A percentile compares a stretch with the other conserved stretches of the same genome.
Conservation (phyloP, 495 filamentous ascomycete species). For the Chaetomium cochliodes region DNA sequence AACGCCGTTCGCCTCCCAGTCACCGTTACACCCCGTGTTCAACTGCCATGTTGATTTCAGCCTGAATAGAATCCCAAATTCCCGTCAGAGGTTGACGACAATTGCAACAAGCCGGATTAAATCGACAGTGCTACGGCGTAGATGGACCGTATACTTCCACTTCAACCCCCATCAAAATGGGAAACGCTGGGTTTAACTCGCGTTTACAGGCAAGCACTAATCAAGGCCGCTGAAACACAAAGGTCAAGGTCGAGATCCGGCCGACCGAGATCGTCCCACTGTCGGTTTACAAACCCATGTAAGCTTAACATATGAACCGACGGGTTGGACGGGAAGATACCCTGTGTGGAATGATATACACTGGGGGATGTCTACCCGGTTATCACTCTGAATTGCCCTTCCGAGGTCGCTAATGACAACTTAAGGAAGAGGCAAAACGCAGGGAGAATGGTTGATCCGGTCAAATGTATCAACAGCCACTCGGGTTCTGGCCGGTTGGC, state of each 20-base stretch:
- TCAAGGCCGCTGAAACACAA: too few relatives aligned
- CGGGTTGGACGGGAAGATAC: constrained; percentile 15
- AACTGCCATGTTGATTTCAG: constrained; percentile 23
- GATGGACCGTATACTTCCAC: not conserved
- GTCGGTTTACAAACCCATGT: not conserved
- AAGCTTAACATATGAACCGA: not conserved
- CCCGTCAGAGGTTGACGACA: constrained; percentile 6
- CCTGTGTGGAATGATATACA: constrained; percentile 21
- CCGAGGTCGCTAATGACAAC: constrained; percentile 2
- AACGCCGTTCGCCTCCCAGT: constrained; percentile 4
- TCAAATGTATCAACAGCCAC: not conserved
- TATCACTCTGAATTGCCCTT: not conserved
- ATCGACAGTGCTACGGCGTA: not conserved
- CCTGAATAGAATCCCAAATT: constrained; percentile 23
- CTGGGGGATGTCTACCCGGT: not conserved
- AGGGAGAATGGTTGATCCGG: not conserved
- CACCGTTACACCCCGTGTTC: not conserved
- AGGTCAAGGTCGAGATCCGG: not conserved
- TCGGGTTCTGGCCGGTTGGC: not conserved
- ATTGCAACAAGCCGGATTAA: not conserved
- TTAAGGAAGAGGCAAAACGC: not conserved
- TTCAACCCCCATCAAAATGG: too few relatives aligned
- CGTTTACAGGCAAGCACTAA: too few relatives aligned
- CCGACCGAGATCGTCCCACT: not conserved
- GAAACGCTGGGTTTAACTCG: too few relatives aligned